These are phyloP conservation scores for Entamoeba histolytica DNA, from an alignment of 208 protist species.

Conservation along the genomic window DNA sequence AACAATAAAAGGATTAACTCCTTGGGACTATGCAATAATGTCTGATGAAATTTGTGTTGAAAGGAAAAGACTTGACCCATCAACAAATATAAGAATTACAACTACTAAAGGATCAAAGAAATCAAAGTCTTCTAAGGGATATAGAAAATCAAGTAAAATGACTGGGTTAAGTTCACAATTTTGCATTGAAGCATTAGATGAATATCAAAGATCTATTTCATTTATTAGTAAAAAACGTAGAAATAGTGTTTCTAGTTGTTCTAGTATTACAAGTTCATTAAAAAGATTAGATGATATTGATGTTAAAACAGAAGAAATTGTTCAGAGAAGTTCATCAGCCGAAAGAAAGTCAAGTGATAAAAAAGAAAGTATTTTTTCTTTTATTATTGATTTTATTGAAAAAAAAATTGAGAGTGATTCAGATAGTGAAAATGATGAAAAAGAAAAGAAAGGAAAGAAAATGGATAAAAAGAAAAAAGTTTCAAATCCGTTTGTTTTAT, in stretches of 20 bases:
- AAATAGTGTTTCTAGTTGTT: not conserved
- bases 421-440: not conserved
- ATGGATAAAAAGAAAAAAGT: not conserved
- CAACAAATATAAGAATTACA: not conserved
- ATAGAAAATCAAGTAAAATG: not conserved
- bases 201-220: not conserved
- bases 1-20: not conserved
- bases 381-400: not conserved
- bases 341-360: not conserved
- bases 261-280: not conserved
- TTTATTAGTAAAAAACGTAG: not conserved
- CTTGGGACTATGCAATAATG: not conserved
- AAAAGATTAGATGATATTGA: no score
- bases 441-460: not conserved
- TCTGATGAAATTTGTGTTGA: not conserved
- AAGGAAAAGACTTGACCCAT: not conserved
- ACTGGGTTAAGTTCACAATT: not conserved
- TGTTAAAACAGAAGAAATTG: not conserved
- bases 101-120: not conserved
- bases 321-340: not conserved
- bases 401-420: not conserved
- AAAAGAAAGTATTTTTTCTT: not conserved
- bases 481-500: not conserved
- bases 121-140: not conserved
- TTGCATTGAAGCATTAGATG: not conserved